phyloP scores from a whole-genome alignment of 1,284 basidiomycete genomes.

The Irpex sp. region DNA sequence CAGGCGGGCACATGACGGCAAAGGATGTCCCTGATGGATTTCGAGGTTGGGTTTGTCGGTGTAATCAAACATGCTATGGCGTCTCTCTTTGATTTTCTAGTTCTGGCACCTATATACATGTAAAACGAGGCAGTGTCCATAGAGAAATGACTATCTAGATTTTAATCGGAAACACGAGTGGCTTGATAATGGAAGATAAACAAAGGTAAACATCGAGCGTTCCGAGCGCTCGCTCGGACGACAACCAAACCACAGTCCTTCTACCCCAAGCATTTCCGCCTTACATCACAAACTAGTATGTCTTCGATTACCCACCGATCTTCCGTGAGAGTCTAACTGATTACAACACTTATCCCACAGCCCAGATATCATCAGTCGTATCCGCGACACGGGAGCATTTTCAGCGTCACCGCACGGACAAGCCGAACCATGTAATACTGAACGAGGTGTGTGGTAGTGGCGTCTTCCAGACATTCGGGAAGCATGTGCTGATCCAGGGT shows the following conservation, averaged over 20 bases:
- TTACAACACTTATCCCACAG: constrained; percentile 44
- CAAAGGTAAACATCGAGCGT: too few species aligned
- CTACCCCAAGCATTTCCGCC: constrained; percentile 72
- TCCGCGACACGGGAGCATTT: constrained; percentile 72
- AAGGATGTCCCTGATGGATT: too few species aligned
- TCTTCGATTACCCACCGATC: constrained; percentile 7
- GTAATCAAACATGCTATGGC: too few species aligned
- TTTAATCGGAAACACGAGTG: too few species aligned
- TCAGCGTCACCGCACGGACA: constrained; percentile 63
- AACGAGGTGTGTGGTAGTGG: constrained; percentile 67
- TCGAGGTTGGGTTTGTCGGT: too few species aligned
- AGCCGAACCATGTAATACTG: constrained; percentile 90
- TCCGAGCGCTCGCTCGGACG: too few species aligned
- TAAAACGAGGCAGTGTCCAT: too few species aligned
- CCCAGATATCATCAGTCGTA: constrained; percentile 81
- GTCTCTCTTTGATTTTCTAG: too few species aligned
- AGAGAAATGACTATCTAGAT: too few species aligned
- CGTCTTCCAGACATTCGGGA: constrained; percentile 3
- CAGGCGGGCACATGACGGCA: constrained; percentile 76
- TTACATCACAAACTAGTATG: constrained; percentile 70
- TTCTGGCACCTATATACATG: too few species aligned
- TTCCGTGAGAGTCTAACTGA: constrained; percentile 13
- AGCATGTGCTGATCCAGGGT: background rate
- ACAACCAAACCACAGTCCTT: constrained; percentile 66
- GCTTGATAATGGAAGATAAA: too few species aligned